Conservation (phyloP, 331 rosid species). For the Quercus phellos region DNA sequence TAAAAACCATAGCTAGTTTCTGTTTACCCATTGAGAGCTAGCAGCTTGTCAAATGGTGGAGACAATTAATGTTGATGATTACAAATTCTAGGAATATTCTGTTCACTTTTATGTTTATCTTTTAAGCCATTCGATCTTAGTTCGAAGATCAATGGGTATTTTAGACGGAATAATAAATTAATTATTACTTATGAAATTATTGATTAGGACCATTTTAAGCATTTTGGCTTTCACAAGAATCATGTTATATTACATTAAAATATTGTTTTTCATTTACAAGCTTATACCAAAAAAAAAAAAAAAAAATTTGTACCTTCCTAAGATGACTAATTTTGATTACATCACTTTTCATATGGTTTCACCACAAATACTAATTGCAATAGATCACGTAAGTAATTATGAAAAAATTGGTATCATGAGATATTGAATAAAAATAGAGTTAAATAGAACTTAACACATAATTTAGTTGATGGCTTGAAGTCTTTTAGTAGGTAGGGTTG, state of each 20-base stretch:
- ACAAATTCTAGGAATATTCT: not conserved
- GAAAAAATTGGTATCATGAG: no score
- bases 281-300: no score
- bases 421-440: no score
- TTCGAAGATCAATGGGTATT: conserved; percentile 16
- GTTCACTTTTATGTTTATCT: conserved; percentile 11
- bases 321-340: no score
- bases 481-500: no score
- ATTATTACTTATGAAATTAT: not conserved
- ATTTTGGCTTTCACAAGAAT: not conserved
- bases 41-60: conserved; percentile 14
- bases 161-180: conserved; percentile 16
- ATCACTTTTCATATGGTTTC: no score
- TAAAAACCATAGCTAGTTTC: conserved; percentile 1
- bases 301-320: no score
- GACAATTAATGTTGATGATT: not conserved
- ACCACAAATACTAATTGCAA: no score
- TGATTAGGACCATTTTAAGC: not conserved
- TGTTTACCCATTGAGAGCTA: not conserved
- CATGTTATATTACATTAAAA: not conserved
- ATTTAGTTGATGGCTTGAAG: no score
- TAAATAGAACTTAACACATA: no score
- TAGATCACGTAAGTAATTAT: no score
- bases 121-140: conserved; percentile 20
- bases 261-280: not conserved